Conservation (phyloP, 441 rosid genomes). For the Pelargonium citronellum region DNA sequence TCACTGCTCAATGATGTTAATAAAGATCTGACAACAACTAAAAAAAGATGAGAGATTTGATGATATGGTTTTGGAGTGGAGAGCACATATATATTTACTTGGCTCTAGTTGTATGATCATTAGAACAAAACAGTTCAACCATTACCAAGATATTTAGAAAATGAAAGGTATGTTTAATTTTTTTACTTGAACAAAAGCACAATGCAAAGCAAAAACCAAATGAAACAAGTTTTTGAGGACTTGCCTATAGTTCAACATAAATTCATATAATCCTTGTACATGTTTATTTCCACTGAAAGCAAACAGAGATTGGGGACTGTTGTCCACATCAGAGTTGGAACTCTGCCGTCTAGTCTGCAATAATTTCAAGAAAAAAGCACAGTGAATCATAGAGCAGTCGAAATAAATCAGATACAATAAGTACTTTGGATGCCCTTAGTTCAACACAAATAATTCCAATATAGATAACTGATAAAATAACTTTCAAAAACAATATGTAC, state of each 20-base stretch:
- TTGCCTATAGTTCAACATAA: conserved; percentile 84
- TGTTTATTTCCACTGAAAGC: conserved; percentile 57
- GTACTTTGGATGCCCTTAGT: not conserved
- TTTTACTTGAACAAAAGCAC: too few species aligned
- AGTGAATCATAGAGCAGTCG: conserved; percentile 13
- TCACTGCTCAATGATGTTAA: conserved; percentile 53
- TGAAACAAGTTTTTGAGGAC: conserved; percentile 1
- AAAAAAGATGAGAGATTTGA: conserved; percentile 16
- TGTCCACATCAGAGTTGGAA: conserved; percentile 61
- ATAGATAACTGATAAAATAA: not conserved
- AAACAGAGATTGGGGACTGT: conserved; percentile 74
- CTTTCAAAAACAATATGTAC: not conserved
- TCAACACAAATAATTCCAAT: not conserved
- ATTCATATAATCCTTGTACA: conserved; percentile 73
- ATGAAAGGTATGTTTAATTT: not conserved
- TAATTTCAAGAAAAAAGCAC: conserved; percentile 19
- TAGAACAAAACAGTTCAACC: not conserved
- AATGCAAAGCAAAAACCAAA: not conserved
- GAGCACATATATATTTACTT: not conserved
- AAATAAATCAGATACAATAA: not conserved
- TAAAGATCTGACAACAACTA: conserved; percentile 50
- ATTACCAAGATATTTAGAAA: too few species aligned
- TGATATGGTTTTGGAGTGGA: conserved; percentile 1
- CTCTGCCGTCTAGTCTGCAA: conserved; percentile 58
- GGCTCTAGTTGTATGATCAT: not conserved